Evolutionary conservation across 2,329 filamentous ascomycete genomes (phyloP).

Genomic region (Pseudogymnoascus sp.): DNA sequence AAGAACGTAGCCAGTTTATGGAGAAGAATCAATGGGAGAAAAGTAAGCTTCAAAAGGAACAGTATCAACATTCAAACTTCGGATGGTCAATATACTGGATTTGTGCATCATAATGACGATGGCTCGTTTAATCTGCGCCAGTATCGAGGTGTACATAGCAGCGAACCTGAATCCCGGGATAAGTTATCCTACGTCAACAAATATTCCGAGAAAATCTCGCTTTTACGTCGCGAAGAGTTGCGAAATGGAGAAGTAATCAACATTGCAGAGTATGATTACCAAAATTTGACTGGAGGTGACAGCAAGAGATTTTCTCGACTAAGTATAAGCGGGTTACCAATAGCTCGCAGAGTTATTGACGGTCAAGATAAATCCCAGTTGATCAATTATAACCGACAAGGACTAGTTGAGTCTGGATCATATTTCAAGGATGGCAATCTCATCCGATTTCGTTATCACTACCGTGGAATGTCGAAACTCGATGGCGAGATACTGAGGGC

Average conservation of each 20-base stretch:
- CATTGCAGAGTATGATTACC: slow-evolving; percentile 44
- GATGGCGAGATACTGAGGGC: slow-evolving; percentile 49
- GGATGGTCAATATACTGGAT: slow-evolving; percentile 42
- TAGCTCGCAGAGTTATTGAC: slow-evolving; percentile 39
- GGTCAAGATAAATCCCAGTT: slow-evolving; percentile 39
- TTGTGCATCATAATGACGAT: slow-evolving; percentile 24
- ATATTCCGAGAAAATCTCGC: slow-evolving; percentile 40
- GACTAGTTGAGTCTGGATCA: slow-evolving; percentile 45
- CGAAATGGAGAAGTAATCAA: slow-evolving; percentile 34
- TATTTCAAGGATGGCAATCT: slow-evolving; percentile 45
- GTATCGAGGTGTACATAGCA: slow-evolving; percentile 26
- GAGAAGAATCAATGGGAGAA: slow-evolving; percentile 42
- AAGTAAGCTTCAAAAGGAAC: slow-evolving; percentile 39
- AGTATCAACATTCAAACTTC: slow-evolving; percentile 40
- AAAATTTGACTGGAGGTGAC: slow-evolving; percentile 26
- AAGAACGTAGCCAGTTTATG: slow-evolving; percentile 40
- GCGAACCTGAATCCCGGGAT: slow-evolving; percentile 37
- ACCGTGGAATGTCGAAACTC: slow-evolving; percentile 45
- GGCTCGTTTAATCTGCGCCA: slow-evolving; percentile 10
- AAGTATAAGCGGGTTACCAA: slow-evolving; percentile 32
- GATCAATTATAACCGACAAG: slow-evolving; percentile 45
- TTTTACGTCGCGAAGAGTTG: slow-evolving; percentile 27
- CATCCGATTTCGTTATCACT: slow-evolving; percentile 47
- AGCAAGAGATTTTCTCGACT: slow-evolving; percentile 19
- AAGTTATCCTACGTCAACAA: slow-evolving; percentile 38